Conservation (phyloP, 148 eudicot genomes). For the Chenopodium album region DNA sequence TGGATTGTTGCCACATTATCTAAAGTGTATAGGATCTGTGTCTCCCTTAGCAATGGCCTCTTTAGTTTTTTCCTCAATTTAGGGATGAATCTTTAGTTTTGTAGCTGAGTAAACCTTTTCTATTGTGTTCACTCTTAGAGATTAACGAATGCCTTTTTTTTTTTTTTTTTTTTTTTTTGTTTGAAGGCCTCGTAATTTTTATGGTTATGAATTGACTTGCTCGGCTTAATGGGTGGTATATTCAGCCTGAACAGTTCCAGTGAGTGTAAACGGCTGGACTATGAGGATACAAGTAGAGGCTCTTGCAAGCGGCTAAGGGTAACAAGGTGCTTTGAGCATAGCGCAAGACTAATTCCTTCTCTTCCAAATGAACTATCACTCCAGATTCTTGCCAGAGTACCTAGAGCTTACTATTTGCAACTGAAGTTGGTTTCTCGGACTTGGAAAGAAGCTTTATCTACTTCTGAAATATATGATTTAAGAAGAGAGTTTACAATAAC, state of each 20-base stretch:
- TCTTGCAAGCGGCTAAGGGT: conserved; percentile 67
- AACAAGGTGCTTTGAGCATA: conserved; percentile 53
- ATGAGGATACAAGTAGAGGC: conserved; percentile 39
- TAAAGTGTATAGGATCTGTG: not conserved
- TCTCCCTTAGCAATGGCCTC: too few relatives aligned
- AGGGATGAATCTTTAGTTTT: too few relatives aligned
- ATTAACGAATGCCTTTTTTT: not conserved
- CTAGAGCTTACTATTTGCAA: conserved; percentile 55
- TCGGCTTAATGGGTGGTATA: conserved; percentile 30
- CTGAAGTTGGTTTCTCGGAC: conserved; percentile 67
- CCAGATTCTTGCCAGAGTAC: conserved; percentile 85
- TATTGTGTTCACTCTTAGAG: not conserved
- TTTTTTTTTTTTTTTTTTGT: conserved; percentile 18
- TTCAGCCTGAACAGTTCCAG: conserved; percentile 47
- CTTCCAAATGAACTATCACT: conserved; percentile 96
- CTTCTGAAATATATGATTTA: conserved; percentile 61
- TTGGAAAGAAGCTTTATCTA: conserved; percentile 71
- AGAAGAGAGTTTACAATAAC: conserved; percentile 74
- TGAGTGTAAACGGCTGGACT: conserved; percentile 24
- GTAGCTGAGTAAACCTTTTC: not conserved
- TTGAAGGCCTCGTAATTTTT: not conserved
- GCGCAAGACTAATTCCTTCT: conserved; percentile 66
- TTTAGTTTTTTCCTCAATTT: too few relatives aligned
- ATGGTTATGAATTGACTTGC: conserved; percentile 30
- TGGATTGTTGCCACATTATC: not conserved